These are phyloP conservation scores for Hypoxylon sp. DNA, from an alignment of 2,329 filamentous ascomycete species.

Conservation along the genomic window DNA sequence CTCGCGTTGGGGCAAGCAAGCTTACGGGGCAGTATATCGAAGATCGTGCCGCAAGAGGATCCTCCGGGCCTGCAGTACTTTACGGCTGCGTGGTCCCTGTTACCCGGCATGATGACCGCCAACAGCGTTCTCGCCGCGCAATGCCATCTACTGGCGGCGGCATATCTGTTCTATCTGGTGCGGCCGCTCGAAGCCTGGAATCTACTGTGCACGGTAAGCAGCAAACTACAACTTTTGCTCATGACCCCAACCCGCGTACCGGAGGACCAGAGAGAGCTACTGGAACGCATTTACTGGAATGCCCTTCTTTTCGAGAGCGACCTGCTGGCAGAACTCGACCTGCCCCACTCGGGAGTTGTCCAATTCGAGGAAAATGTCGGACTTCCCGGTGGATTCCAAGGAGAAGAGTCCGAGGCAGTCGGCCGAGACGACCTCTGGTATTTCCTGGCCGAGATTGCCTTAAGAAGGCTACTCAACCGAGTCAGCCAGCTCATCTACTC, in stretches of 20 bases:
- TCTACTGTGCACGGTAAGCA: constrained; percentile 78
- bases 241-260: constrained; percentile 77
- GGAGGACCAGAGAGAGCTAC: constrained; percentile 73
- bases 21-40: constrained; percentile 77
- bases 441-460: constrained; percentile 82
- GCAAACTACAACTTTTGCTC: constrained; percentile 80
- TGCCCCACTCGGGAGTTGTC: constrained; percentile 83
- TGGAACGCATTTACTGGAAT: constrained; percentile 86
- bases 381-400: constrained; percentile 79
- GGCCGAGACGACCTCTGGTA: constrained; percentile 86
- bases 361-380: constrained; percentile 83
- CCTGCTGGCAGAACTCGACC: constrained; percentile 78
- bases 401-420: constrained; percentile 68
- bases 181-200: constrained; percentile 86
- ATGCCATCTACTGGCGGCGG: constrained; percentile 80
- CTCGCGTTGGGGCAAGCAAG: constrained; percentile 80
- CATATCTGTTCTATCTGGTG: constrained; percentile 84
- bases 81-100: constrained; percentile 78
- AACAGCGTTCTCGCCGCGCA: constrained; percentile 82
- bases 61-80: constrained; percentile 82
- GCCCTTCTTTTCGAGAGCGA: constrained; percentile 82
- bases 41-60: constrained; percentile 72
- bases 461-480: constrained; percentile 78
- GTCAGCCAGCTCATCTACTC: constrained; percentile 83
- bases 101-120: constrained; percentile 80